These are phyloP conservation scores for Diaporthe ilicicola DNA, from an alignment of 2,329 filamentous ascomycete species.

Conservation along the genomic window DNA sequence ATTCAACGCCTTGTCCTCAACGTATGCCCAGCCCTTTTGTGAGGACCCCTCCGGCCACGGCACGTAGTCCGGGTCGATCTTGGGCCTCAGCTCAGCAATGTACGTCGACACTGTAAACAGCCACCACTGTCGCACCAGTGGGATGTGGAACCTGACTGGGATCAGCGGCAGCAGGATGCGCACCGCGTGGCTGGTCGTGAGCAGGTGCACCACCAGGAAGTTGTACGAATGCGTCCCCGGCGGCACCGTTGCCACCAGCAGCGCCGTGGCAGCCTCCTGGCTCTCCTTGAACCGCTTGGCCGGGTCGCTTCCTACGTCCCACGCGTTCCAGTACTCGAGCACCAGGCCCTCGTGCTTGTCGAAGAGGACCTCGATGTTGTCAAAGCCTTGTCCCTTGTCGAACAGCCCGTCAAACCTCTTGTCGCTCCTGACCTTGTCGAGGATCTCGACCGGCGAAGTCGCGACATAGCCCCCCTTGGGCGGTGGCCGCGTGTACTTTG, in stretches of 20 bases:
- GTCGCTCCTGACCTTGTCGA: slow-evolving; percentile 76
- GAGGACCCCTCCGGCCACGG: slow-evolving; percentile 61
- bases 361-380: slow-evolving; percentile 75
- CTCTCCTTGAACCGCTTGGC: slow-evolving; percentile 79
- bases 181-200: slow-evolving; percentile 88
- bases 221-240: slow-evolving; percentile 74
- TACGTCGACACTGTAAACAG: slow-evolving; percentile 82
- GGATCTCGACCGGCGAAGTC: slow-evolving; percentile 72
- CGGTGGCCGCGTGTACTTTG: slow-evolving; percentile 72
- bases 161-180: slow-evolving; percentile 84
- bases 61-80: slow-evolving; percentile 73
- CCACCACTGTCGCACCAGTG: slow-evolving; percentile 88
- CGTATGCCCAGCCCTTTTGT: slow-evolving; percentile 78
- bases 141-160: slow-evolving; percentile 75
- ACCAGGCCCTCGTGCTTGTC: slow-evolving; percentile 73
- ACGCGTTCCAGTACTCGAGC: slow-evolving; percentile 91
- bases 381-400: slow-evolving; percentile 57
- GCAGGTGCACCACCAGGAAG: slow-evolving; percentile 82
- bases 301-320: slow-evolving; percentile 72
- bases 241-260: slow-evolving; percentile 69
- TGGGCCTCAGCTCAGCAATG: slow-evolving; percentile 76
- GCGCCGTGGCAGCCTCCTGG: slow-evolving; percentile 66
- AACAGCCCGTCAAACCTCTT: slow-evolving; percentile 74
- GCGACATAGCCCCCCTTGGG: slow-evolving; percentile 56
- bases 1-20: slow-evolving; percentile 74